Evolutionary conservation across 164 flowering plant genomes (phyloP).

Genomic region (Akebia trifoliata): DNA sequence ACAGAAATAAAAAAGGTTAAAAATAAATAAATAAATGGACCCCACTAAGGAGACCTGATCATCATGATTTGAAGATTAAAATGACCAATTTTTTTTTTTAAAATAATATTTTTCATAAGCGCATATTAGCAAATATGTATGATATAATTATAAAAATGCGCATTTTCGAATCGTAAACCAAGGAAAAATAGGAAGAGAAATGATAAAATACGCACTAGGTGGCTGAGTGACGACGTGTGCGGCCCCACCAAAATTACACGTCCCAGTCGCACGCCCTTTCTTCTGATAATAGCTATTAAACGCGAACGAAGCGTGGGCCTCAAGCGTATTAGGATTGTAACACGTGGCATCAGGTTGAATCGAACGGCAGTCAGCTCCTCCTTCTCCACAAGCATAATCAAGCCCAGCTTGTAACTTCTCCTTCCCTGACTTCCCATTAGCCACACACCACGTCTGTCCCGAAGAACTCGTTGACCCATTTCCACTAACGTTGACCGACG

Average conservation of each 20-base stretch:
- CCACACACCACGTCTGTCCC: constrained; percentile 84
- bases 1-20: too few relatives aligned
- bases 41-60: too few relatives aligned
- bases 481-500: constrained; percentile 10
- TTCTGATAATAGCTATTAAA: constrained; percentile 83
- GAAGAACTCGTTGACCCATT: constrained; percentile 14
- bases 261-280: constrained; percentile 44
- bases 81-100: too few relatives aligned
- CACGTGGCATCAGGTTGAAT: constrained; percentile 70
- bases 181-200: neutral
- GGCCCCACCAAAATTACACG: constrained; percentile 75
- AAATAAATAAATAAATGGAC: too few relatives aligned
- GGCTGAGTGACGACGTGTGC: constrained; percentile 65
- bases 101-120: too few relatives aligned
- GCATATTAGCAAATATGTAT: too few relatives aligned
- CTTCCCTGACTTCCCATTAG: constrained; percentile 37
- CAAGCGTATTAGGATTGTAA: constrained; percentile 53
- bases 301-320: constrained; percentile 83
- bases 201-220: constrained; percentile 45
- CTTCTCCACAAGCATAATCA: constrained; percentile 85
- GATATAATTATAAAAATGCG: too few relatives aligned
- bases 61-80: too few relatives aligned
- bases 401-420: constrained; percentile 58
- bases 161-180: too few relatives aligned
- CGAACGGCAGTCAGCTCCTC: constrained; percentile 75